These are phyloP conservation scores for Ziziphus jujuba DNA, from an alignment of 306 rosid genomes.

Conservation along the genomic window DNA sequence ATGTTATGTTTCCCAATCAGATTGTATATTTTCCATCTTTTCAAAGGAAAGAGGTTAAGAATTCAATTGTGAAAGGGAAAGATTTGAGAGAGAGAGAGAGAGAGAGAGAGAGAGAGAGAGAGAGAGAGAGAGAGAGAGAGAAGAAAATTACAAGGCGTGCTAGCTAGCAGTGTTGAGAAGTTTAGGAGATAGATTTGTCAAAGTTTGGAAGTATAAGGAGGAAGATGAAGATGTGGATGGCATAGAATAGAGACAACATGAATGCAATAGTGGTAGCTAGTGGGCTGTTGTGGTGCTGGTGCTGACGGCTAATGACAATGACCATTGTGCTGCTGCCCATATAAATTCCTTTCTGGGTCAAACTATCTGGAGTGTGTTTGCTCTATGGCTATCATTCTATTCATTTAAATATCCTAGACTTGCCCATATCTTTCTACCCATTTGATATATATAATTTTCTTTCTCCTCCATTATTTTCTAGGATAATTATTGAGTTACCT, in stretches of 20 bases:
- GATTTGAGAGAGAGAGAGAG: neutral
- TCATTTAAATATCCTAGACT: conserved; percentile 3
- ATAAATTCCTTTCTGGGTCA: conserved; percentile 25
- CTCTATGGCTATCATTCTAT: conserved; percentile 30
- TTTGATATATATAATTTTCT: neutral
- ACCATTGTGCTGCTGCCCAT: conserved; percentile 21
- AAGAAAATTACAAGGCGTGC: too few relatives aligned
- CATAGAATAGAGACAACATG: conserved; percentile 6
- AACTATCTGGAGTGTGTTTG: conserved; percentile 39
- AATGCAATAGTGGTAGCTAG: conserved; percentile 18
- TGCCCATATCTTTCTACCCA: neutral
- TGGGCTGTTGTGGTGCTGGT: conserved; percentile 25
- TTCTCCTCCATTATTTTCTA: neutral
- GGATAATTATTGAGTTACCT: conserved; percentile 10
- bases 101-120: neutral
- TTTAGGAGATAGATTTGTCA: conserved; percentile 2
- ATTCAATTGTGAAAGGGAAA: neutral
- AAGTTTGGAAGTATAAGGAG: neutral
- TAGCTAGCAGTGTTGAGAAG: too few relatives aligned
- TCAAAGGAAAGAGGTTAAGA: neutral
- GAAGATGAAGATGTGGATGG: conserved; percentile 10
- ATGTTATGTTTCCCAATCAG: neutral
- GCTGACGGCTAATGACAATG: conserved; percentile 27
- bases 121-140: neutral
- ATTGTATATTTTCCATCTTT: neutral